A percentile compares a stretch with the other conserved stretches of the same genome.
Conservation (phyloP, 345 rosid genomes). For the Boechera divaricarpa region DNA sequence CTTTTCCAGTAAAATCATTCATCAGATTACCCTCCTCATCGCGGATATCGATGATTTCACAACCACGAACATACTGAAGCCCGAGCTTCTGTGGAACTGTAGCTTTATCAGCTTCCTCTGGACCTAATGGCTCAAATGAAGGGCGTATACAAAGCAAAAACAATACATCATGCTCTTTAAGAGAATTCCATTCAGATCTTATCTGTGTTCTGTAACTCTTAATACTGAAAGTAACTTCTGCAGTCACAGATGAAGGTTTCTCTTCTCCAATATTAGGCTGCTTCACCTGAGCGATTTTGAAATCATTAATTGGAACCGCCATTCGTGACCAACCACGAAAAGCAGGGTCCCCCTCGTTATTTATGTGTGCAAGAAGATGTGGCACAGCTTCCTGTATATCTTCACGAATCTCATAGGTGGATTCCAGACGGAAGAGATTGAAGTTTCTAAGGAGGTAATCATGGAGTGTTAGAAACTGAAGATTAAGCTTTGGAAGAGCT, state of each 20-base stretch:
- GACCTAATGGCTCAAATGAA: conserved; percentile 89
- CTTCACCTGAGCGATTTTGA: conserved; percentile 79
- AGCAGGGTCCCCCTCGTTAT: conserved; percentile 88
- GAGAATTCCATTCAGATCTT: conserved; percentile 97
- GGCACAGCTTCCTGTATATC: conserved; percentile 99
- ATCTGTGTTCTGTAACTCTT: conserved; percentile 85
- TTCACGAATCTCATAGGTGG: conserved; percentile 99
- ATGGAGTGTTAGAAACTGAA: conserved; percentile 94
- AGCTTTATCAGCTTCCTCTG: conserved; percentile 93
- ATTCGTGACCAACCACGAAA: conserved; percentile 99
- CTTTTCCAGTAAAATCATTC: conserved; percentile 96
- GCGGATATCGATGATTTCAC: conserved; percentile 88
- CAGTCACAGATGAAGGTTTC: conserved; percentile 91
- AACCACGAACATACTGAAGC: conserved; percentile 93
- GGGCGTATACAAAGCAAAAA: conserved; percentile 91
- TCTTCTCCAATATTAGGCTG: conserved; percentile 99
- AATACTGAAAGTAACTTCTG: conserved; percentile 81
- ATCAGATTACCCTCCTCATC: conserved; percentile 95
- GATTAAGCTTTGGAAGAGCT: conserved; percentile 98
- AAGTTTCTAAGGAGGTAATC: conserved; percentile 95
- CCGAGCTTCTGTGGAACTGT: conserved; percentile 93
- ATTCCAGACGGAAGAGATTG: conserved; percentile 97
- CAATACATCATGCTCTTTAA: conserved; percentile 98
- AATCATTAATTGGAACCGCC: conserved; percentile 87
- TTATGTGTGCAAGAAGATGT: conserved; percentile 85